Base-by-base conservation (phyloP, 306 rosid species). In the Clitoria ternatea region DNA sequence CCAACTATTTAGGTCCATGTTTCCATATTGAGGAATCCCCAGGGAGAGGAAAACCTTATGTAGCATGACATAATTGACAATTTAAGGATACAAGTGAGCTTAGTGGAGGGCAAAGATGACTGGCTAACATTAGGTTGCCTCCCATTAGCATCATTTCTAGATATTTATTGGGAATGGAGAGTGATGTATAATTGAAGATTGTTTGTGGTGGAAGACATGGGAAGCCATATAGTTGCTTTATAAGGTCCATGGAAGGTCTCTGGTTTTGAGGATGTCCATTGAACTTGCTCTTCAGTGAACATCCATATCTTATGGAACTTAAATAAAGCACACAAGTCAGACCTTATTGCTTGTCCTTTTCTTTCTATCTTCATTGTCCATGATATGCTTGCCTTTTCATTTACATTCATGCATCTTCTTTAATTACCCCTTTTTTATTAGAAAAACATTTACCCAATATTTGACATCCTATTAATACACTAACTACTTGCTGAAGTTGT, bases 131-230 rank as follows among this genome's bases (percentile, higher is more conserved):
- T 76, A 65, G 80, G 83, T 57, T 85, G 92, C 82, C 78, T 65
- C 78, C 84, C 88, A 85, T 71, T 84, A 74, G 63, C 80, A 84
- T 82, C 84, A 68, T 74, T 79, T 85, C 37, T 36, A 74, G 71
- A 61, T 42, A 27, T 70, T 69, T 84, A 50, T 4, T 48, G 53
- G 29, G 6, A 49, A 27, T 3, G n/a, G 14, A 59, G 10, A 71
- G 55, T 71, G 56, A 49, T n/a, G n/a, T n/a, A n/a, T 50, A 14
- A 67, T 32, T 74, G 61, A 49, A 30, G 33, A 2, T 56, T 14
- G 14, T 60, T 27, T 57, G 75, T 67, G 79, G 79, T 56, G 65
- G 55, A 53, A 29, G 42, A 24, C 2, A 12, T n/a, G 62, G 45
- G 12, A 57, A 48, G 69, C 12, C 45, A 69, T 49, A 29, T 9